Evolutionary conservation across 768 basidiomycete species (phyloP).

Genomic region (Lactarius trivialis): DNA sequence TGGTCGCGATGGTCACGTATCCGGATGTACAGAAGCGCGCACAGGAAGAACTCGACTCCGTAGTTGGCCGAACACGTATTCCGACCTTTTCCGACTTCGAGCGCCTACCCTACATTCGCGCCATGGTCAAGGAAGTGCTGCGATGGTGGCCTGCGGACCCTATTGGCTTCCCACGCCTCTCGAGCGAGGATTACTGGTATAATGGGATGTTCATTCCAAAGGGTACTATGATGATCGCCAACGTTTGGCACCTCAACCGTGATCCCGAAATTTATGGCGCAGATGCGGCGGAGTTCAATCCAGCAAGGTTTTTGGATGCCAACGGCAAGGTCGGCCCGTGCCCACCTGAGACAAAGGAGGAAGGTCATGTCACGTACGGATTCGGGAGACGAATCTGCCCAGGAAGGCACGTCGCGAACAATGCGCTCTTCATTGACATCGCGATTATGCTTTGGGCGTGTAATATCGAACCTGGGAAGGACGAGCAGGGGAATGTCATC

Average conservation of each 20-base stretch:
- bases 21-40: conserved; percentile 1
- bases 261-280: conserved; percentile 26
- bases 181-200: conserved; percentile 27
- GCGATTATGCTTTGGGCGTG: conserved; percentile 27
- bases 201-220: conserved; percentile 30
- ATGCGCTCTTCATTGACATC: conserved; percentile 30
- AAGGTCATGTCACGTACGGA: conserved; percentile 26
- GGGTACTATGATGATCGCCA: conserved; percentile 31
- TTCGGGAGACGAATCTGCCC: conserved; percentile 24
- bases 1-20: conserved; percentile 7
- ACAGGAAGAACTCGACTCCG: conserved; percentile 9
- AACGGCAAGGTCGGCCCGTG: conserved; percentile 17
- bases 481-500: not conserved
- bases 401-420: conserved; percentile 19
- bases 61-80: conserved; percentile 8
- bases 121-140: conserved; percentile 18
- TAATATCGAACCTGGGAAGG: conserved; percentile 17
- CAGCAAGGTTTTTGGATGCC: conserved; percentile 25
- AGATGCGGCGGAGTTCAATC: conserved; percentile 24
- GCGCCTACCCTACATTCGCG: conserved; percentile 16
- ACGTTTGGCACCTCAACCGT: conserved; percentile 26
- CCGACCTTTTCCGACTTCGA: conserved; percentile 12
- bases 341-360: conserved; percentile 25
- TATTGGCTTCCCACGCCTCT: conserved; percentile 18
- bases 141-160: conserved; percentile 1